Conservation (phyloP, 1,284 basidiomycete genomes). For the Boletellus sp. region DNA sequence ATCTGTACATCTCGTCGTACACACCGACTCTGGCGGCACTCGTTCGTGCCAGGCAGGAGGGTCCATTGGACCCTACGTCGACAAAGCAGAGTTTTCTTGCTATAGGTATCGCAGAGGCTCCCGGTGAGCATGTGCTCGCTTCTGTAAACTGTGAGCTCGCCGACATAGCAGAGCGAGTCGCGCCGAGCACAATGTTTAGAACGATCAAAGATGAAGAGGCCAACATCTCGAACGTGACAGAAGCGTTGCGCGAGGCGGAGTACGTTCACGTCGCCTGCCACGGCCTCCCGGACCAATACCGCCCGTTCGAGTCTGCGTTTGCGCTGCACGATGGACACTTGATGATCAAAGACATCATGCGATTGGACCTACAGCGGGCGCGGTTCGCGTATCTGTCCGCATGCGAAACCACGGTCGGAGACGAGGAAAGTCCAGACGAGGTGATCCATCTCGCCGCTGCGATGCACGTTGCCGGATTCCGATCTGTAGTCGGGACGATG, state of each 20-base stretch:
- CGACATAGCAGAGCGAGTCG: neutral
- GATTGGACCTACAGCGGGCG: conserved; percentile 20
- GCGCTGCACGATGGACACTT: conserved; percentile 19
- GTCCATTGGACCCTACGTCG: no score
- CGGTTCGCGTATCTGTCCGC: conserved; percentile 33
- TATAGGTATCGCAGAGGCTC: conserved; percentile 11
- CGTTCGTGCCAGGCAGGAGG: conserved; percentile 12
- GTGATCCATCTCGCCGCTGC: conserved; percentile 11
- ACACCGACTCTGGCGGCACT: conserved; percentile 31
- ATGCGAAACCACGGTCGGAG: conserved; percentile 22
- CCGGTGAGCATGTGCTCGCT: neutral
- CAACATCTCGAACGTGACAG: neutral
- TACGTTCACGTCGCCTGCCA: conserved; percentile 24
- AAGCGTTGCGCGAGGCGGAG: neutral
- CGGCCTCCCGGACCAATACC: conserved; percentile 2
- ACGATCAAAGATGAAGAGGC: neutral
- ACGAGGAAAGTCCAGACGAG: conserved; percentile 25
- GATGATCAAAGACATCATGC: conserved; percentile 22
- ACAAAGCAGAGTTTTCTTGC: neutral
- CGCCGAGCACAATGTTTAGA: neutral
- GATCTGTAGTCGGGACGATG: neutral
- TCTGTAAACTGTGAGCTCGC: conserved; percentile 1
- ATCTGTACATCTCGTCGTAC: conserved; percentile 34
- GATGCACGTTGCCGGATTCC: conserved; percentile 1
- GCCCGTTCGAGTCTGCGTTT: conserved; percentile 23